Evolutionary conservation across 2,329 filamentous ascomycete species (phyloP).

Genomic region (Fusarium sp.): DNA sequence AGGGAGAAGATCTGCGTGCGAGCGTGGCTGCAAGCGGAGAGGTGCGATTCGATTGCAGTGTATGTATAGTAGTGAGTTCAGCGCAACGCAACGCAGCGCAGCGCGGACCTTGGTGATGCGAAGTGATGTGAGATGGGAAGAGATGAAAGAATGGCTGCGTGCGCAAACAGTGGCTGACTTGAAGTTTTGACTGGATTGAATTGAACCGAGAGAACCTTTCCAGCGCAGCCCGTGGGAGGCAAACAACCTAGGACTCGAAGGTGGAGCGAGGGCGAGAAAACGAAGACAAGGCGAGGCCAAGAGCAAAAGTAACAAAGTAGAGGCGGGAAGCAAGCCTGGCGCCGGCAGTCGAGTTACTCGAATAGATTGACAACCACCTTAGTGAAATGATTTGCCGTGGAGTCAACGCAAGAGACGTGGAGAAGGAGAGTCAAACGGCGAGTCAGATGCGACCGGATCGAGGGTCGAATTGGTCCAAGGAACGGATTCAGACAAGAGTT

Average conservation of each 20-base stretch:
- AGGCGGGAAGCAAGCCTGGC: conserved; percentile 41
- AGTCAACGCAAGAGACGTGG: conserved; percentile 28
- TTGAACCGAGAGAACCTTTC: not conserved
- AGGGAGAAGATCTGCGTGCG: conserved; percentile 48
- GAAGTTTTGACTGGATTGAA: conserved; percentile 14
- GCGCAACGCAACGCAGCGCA: not conserved
- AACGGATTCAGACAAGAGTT: conserved; percentile 36
- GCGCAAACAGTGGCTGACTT: conserved; percentile 3
- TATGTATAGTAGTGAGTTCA: conserved; percentile 20
- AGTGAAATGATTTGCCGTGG: conserved; percentile 37
- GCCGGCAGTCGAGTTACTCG: conserved; percentile 38
- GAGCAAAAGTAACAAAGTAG: conserved; percentile 13
- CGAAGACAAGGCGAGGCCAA: conserved; percentile 33
- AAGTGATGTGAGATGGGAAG: conserved; percentile 6
- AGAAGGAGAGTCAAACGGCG: conserved; percentile 40
- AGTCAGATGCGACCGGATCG: conserved; percentile 43
- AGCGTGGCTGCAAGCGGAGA: conserved; percentile 48
- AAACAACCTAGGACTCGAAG: conserved; percentile 17
- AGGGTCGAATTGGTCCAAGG: conserved; percentile 40
- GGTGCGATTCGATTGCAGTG: conserved; percentile 41
- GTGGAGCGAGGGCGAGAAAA: conserved; percentile 17
- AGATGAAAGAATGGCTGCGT: conserved; percentile 1
- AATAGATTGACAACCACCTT: conserved; percentile 26
- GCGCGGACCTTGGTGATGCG: not conserved
- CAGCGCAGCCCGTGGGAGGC: conserved; percentile 12